Evolutionary conservation across 73 alveolate species (phyloP).

Genomic region (Stentor roeselii): DNA sequence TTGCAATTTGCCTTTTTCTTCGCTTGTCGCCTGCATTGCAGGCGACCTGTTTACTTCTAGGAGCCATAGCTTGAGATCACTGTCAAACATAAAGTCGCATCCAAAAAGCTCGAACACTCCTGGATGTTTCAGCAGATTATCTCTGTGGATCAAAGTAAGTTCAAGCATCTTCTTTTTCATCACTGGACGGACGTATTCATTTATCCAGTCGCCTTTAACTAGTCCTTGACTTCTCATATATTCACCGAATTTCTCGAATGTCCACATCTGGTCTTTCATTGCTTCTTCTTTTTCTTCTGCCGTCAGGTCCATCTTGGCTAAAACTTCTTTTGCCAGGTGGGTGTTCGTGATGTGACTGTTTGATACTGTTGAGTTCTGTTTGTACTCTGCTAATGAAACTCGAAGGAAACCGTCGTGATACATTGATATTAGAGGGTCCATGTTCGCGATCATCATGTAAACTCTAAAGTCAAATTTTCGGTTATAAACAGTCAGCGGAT

Average conservation of each 20-base stretch:
- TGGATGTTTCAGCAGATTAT: constrained; percentile 4
- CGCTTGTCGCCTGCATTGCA: constrained; percentile 37
- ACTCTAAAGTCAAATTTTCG: constrained; percentile 37
- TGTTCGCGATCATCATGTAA: constrained; percentile 30
- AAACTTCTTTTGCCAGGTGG: constrained; percentile 19
- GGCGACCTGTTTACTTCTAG: constrained; percentile 40
- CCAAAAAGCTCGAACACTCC: constrained; percentile 40
- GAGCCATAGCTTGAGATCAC: constrained; percentile 29
- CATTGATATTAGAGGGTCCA: constrained; percentile 30
- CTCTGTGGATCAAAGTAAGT: not conserved
- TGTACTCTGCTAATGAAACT: constrained; percentile 28
- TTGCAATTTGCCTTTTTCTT: constrained; percentile 33
- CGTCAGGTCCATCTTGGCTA: constrained; percentile 14
- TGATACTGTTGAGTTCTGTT: constrained; percentile 25
- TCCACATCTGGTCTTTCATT: constrained; percentile 26
- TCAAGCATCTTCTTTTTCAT: constrained; percentile 16
- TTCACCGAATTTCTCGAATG: not conserved
- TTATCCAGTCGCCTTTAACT: constrained; percentile 16
- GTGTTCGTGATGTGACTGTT: constrained; percentile 32
- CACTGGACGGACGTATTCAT: constrained; percentile 8
- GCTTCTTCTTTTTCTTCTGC: constrained; percentile 17
- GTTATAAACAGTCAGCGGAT: constrained; percentile 36
- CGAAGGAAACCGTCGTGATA: constrained; percentile 38
- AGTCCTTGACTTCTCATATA: not conserved
- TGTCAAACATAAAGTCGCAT: constrained; percentile 31